A percentile compares a stretch with the other conserved stretches of the same genome.
These are phyloP conservation scores for Reticulascus tulasneorum DNA, from an alignment of 2,329 filamentous ascomycete species.

Conservation along the genomic window DNA sequence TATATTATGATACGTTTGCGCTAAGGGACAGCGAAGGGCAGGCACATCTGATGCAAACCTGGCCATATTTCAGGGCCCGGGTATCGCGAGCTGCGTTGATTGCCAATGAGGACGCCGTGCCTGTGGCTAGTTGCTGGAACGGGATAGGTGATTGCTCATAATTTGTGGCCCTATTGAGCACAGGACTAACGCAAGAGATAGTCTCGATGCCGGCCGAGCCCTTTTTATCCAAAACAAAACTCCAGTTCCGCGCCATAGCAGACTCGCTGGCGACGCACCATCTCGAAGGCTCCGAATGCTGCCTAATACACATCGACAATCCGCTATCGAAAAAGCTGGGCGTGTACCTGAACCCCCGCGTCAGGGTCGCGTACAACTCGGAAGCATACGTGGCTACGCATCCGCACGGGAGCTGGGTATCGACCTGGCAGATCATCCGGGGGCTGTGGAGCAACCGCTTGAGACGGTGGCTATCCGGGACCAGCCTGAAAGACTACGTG, in stretches of 20 bases:
- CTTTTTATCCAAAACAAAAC: slow-evolving; percentile 40
- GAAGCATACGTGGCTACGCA: slow-evolving; percentile 49
- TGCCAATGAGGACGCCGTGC: slow-evolving; percentile 39
- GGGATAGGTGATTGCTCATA: slow-evolving; percentile 32
- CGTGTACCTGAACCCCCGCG: slow-evolving; percentile 65
- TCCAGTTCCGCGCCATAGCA: slow-evolving; percentile 61
- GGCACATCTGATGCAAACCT: slow-evolving; percentile 48
- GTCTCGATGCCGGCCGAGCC: slow-evolving; percentile 50
- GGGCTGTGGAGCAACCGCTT: slow-evolving; percentile 59
- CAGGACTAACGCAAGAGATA: too few relatives aligned
- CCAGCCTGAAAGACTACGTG: slow-evolving; percentile 21
- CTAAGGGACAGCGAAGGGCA: slow-evolving; percentile 50
- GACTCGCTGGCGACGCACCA: slow-evolving; percentile 59
- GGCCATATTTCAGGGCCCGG: slow-evolving; percentile 54
- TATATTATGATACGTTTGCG: slow-evolving; percentile 61
- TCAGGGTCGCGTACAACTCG: slow-evolving; percentile 62
- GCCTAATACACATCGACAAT: slow-evolving; percentile 72
- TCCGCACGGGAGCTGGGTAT: slow-evolving; percentile 39
- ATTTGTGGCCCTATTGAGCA: slow-evolving; percentile 15
- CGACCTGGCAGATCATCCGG: slow-evolving; percentile 40
- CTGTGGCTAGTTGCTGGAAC: slow-evolving; percentile 43
- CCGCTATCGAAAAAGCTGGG: slow-evolving; percentile 47
- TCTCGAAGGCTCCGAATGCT: slow-evolving; percentile 76
- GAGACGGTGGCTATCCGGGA: slow-evolving; percentile 35
- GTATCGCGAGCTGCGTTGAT: slow-evolving; percentile 51